Percentiles rank a stretch among this genome's conserved stretches.
Conservation (phyloP, 305 asterid species). For the Solanum hybrid region DNA sequence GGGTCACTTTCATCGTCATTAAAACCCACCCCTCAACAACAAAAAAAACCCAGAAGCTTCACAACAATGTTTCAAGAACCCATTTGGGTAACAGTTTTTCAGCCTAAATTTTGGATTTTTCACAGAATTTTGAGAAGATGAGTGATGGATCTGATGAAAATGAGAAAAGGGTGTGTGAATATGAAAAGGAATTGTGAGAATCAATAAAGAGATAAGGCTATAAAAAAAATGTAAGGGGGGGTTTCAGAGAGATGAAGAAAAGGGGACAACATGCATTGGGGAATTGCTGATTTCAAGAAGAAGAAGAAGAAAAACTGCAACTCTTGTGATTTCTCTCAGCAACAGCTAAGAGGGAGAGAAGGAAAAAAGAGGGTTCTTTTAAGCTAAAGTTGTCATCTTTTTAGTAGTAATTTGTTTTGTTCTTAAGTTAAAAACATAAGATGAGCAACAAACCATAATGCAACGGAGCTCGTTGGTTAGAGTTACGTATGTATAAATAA, state of each 20-base stretch:
- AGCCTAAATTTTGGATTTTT: not conserved
- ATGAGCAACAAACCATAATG: not conserved
- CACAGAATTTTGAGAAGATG: not conserved
- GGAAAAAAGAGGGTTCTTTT: not conserved
- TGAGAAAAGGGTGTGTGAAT: not conserved
- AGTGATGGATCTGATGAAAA: not conserved
- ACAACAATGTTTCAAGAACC: not conserved
- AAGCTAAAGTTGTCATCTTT: not conserved
- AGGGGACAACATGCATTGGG: not conserved
- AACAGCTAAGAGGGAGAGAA: not conserved
- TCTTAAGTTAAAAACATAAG: not conserved
- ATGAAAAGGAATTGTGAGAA: not conserved
- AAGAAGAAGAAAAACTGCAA: not conserved
- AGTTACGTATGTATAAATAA: no score
- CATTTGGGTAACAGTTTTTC: not conserved
- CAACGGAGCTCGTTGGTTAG: not conserved
- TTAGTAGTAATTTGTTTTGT: not conserved
- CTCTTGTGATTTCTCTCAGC: not conserved
- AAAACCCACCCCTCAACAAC: not conserved
- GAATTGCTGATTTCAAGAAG: not conserved
- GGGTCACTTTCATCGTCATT: conserved; percentile 39
- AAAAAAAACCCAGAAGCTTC: not conserved
- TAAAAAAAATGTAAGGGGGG: not conserved
- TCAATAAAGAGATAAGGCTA: not conserved
- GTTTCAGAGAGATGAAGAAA: not conserved